Percentiles rank a stretch among this genome's conserved stretches.
Evolutionary conservation across 1,284 basidiomycete species (phyloP).

Genomic region (Cerrena zonata): DNA sequence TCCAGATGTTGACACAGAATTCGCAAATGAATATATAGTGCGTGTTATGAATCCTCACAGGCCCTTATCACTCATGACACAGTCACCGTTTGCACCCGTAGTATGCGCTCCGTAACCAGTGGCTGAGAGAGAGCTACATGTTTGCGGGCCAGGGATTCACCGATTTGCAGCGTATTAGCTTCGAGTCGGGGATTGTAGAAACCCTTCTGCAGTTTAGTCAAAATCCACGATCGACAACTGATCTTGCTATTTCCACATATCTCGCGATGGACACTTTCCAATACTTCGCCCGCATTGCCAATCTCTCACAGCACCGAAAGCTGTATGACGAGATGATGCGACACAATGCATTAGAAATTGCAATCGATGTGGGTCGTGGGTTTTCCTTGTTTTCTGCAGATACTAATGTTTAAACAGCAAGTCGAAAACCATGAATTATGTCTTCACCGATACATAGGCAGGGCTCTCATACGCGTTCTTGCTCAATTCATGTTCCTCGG

Average conservation of each 20-base stretch:
- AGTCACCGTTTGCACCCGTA: background rate
- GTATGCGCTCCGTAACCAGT: background rate
- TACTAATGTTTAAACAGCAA: constrained; percentile 3
- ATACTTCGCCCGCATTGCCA: background rate
- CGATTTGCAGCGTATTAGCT: background rate
- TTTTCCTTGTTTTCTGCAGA: background rate
- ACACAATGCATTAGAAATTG: constrained; percentile 3
- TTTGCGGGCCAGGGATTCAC: background rate
- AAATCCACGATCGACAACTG: background rate
- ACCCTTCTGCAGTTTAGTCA: background rate
- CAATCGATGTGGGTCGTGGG: constrained; percentile 1
- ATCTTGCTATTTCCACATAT: background rate
- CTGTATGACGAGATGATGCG: constrained; percentile 1
- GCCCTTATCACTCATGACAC: too few species aligned
- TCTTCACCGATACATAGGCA: constrained; percentile 1
- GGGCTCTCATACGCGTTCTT: constrained; percentile 2
- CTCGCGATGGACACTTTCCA: background rate
- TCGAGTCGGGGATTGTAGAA: background rate
- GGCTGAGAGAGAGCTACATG: background rate
- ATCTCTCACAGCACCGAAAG: background rate
- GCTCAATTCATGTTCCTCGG: constrained; percentile 5
- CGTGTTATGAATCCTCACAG: background rate
- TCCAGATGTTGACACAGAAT: background rate
- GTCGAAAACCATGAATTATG: constrained; percentile 3
- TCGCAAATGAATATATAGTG: background rate